Base-by-base conservation (phyloP, 1,284 basidiomycete genomes). In the Marasmius oreades region DNA sequence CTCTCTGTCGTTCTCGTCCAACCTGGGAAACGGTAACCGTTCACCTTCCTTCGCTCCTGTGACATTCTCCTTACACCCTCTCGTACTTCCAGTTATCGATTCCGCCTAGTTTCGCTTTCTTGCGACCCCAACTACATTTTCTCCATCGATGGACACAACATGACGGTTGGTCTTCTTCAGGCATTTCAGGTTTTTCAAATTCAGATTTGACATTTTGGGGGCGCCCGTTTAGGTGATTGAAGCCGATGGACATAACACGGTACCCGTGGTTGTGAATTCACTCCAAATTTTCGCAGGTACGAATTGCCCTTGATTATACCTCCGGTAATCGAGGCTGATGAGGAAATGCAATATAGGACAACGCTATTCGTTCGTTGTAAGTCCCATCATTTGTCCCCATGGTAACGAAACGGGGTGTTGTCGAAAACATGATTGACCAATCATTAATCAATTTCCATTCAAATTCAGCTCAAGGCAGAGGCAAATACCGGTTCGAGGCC, bases 41-140 rank as follows among this genome's bases (percentile, higher is more conserved):
- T 59, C 36, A 55, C 55, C 23, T 23, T 45, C 5, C 14, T 36
- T 16, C 69, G 71, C 5, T 59, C 64, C 3, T 52, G 1, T 12
- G 64, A 60, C 22, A 53, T 59, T 37, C 47, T 56, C 1, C 48
- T 51, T 34, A 37, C 16, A 56, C 62, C 7, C 55, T 62, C 42
- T 56, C 56, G 44, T 60, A 62, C 28, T 12, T 46, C 23, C 43
- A 62, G 67, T 36, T 74, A 78, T 59, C 60, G 64, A 10, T 55
- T 65, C 36, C 58, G 82, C 10, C 59, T 84, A 53, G 62, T 64
- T 31, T 62, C 47, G 16, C 67, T 71, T 23, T 66, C 69, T 12
- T 74, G 75, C 55, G 70, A 73, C 43, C 62, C 64, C 12, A 71
- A 74, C 55, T 63, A 58, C 36, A 57, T 73, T 63, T 75, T 78